These are phyloP conservation scores for Neonectria magnoliae DNA, from an alignment of 2,329 filamentous ascomycete species.

Conservation along the genomic window DNA sequence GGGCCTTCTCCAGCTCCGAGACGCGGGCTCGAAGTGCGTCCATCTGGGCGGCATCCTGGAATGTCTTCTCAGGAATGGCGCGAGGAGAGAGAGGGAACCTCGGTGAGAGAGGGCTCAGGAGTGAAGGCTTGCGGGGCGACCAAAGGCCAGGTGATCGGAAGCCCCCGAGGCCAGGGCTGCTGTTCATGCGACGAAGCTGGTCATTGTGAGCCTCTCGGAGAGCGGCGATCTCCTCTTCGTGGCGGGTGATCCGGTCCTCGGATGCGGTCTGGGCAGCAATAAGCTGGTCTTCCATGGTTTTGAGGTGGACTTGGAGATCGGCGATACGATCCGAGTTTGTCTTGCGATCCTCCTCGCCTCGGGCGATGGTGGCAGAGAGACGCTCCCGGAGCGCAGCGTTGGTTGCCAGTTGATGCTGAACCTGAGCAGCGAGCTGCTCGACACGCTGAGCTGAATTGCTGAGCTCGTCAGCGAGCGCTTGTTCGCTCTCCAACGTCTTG, in stretches of 20 bases:
- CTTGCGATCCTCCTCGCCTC: conserved; percentile 86
- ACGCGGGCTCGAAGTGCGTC: conserved; percentile 81
- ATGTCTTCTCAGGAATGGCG: conserved; percentile 70
- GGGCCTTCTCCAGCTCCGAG: conserved; percentile 82
- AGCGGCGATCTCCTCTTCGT: conserved; percentile 84
- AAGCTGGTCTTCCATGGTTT: conserved; percentile 84
- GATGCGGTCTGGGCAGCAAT: conserved; percentile 84
- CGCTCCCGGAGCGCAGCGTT: conserved; percentile 81
- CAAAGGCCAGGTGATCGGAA: conserved; percentile 47
- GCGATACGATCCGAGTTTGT: conserved; percentile 84
- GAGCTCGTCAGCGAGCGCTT: conserved; percentile 74
- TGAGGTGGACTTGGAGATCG: conserved; percentile 82
- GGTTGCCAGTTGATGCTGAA: conserved; percentile 80
- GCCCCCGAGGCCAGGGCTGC: conserved; percentile 48
- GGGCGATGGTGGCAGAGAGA: conserved; percentile 80
- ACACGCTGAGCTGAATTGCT: conserved; percentile 79
- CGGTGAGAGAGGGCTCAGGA: conserved; percentile 49
- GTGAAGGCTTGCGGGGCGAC: conserved; percentile 46
- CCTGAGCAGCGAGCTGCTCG: conserved; percentile 81
- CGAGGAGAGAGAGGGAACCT: conserved; percentile 52
- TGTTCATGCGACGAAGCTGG: conserved; percentile 79
- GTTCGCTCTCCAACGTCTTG: conserved; percentile 67
- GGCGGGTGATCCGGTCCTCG: conserved; percentile 82
- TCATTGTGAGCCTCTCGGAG: conserved; percentile 81
- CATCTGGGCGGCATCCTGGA: conserved; percentile 78